Conservation (phyloP, 208 protist species). For the Leishmania tropica region DNA sequence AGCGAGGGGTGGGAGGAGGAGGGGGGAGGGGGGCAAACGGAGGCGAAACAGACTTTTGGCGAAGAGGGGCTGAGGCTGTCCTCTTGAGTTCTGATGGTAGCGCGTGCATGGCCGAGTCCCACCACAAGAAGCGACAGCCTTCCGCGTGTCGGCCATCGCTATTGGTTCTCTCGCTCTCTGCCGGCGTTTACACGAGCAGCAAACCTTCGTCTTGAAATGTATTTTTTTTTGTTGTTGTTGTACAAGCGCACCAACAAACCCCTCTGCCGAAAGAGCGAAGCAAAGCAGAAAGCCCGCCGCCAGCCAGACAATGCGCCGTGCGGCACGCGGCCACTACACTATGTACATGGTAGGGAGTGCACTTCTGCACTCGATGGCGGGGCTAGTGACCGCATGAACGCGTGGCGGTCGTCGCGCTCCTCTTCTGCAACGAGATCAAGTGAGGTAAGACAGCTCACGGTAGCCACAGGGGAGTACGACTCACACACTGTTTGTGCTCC, state of each 20-base stretch:
- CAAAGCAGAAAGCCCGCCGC: background rate
- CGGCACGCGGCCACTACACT: background rate
- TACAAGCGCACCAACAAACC: background rate
- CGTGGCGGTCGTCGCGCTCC: background rate
- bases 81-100: background rate
- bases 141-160: background rate
- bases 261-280: background rate
- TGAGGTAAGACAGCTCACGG: background rate
- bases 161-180: background rate
- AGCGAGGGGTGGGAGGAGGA: background rate
- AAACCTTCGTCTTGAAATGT: background rate
- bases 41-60: background rate
- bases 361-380: background rate
- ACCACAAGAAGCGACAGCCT: background rate
- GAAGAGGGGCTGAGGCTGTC: background rate
- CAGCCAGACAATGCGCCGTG: background rate
- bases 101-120: background rate
- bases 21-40: background rate
- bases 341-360: background rate
- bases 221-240: background rate
- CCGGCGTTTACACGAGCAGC: background rate
- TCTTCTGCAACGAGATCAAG: background rate
- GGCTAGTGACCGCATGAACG: background rate
- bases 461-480: constrained; percentile 24
- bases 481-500: constrained; percentile 43